Evolutionary conservation across 2,329 filamentous ascomycete genomes (phyloP).

Genomic region (Dothidotthia symphoricarpi): DNA sequence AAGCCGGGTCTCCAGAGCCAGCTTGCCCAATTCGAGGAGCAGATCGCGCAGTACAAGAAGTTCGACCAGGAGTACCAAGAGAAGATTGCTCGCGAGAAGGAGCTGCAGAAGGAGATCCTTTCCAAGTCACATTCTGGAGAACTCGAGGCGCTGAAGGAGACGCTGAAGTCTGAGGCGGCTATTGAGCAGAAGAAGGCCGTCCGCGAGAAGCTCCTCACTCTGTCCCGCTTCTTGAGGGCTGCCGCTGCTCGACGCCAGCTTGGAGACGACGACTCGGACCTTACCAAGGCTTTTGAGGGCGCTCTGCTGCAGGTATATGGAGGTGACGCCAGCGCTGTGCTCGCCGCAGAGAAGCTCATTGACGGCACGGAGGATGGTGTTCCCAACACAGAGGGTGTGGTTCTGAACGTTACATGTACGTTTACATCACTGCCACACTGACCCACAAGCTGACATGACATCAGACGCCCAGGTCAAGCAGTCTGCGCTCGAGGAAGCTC

Average conservation of each 20-base stretch:
- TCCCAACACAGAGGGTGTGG: conserved; percentile 62
- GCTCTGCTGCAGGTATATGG: conserved; percentile 75
- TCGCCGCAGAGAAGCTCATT: conserved; percentile 74
- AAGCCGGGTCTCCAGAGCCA: conserved; percentile 70
- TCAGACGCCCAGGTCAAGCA: conserved; percentile 61
- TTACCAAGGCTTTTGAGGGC: conserved; percentile 79
- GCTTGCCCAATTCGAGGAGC: conserved; percentile 69
- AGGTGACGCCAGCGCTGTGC: conserved; percentile 71
- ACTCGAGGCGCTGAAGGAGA: conserved; percentile 55
- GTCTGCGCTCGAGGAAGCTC: conserved; percentile 46
- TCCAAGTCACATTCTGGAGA: conserved; percentile 57
- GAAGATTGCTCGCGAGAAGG: conserved; percentile 59
- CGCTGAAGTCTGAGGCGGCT: conserved; percentile 55
- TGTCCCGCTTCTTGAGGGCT: conserved; percentile 78
- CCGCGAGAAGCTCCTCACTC: conserved; percentile 63
- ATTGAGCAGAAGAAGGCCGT: conserved; percentile 50
- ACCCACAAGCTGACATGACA: conserved; percentile 10
- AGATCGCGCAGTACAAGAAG: conserved; percentile 71
- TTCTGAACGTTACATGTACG: conserved; percentile 71
- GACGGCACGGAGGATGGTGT: conserved; percentile 68
- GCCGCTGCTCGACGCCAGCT: conserved; percentile 72
- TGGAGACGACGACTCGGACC: conserved; percentile 69
- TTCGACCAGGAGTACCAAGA: conserved; percentile 69
- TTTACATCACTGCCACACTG: conserved; percentile 10
- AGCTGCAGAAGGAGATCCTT: conserved; percentile 56